These are phyloP conservation scores for Fusarium sulawesiense DNA, from an alignment of 2,329 filamentous ascomycete species.

Conservation along the genomic window DNA sequence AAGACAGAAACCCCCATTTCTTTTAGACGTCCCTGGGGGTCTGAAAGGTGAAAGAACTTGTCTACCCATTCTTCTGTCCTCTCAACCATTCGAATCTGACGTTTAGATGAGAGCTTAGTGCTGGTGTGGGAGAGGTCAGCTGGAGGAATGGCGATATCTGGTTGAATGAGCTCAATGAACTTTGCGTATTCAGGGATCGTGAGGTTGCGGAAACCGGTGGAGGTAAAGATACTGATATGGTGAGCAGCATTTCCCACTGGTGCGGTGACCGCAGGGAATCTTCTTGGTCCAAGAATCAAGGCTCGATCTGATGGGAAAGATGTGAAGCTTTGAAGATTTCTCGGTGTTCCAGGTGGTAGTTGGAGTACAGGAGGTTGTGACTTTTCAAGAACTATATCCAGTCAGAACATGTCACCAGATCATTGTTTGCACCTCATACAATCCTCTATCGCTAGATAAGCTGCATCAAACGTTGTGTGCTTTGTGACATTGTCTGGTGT, in stretches of 20 bases:
- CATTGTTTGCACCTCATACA: slow-evolving; percentile 68
- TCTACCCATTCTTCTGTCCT: slow-evolving; percentile 85
- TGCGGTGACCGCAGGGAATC: slow-evolving; percentile 78
- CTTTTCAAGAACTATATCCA: slow-evolving; percentile 64
- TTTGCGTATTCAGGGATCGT: slow-evolving; percentile 75
- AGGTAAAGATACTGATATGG: slow-evolving; percentile 82
- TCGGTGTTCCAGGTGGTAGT: slow-evolving; percentile 55
- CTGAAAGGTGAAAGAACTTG: slow-evolving; percentile 66
- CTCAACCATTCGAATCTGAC: slow-evolving; percentile 84
- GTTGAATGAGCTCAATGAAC: slow-evolving; percentile 72
- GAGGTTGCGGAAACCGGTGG: slow-evolving; percentile 83
- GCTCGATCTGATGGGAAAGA: slow-evolving; percentile 73
- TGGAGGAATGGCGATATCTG: slow-evolving; percentile 83
- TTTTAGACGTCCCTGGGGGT: slow-evolving; percentile 43
- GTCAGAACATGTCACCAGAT: slow-evolving; percentile 6
- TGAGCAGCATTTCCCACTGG: slow-evolving; percentile 77
- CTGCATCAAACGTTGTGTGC: slow-evolving; percentile 72
- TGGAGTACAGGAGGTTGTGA: slow-evolving; percentile 63
- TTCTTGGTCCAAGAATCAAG: slow-evolving; percentile 80
- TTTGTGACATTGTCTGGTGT: slow-evolving; percentile 83
- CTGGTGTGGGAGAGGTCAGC: slow-evolving; percentile 72
- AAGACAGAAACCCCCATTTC: slow-evolving; percentile 61
- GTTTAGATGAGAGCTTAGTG: slow-evolving; percentile 72
- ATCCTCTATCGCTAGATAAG: slow-evolving; percentile 90
- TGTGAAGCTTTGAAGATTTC: slow-evolving; percentile 80